Evolutionary conservation across 176 grass and related monocot genomes (phyloP).

Genomic region (Lolium multiflorum): DNA sequence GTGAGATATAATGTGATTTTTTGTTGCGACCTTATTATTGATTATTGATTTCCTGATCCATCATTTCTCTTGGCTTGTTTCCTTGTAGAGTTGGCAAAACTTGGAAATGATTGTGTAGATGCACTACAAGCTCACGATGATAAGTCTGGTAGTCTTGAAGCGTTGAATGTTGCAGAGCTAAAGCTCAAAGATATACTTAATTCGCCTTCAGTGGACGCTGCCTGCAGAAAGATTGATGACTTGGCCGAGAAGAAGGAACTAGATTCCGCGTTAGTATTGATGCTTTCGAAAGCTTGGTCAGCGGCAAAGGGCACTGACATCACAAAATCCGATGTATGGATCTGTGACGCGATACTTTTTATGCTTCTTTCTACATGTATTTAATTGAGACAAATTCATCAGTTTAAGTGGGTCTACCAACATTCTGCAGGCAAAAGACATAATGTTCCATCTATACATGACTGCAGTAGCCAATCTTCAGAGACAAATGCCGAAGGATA

Average conservation of each 20-base stretch:
- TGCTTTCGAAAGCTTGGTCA: conserved; percentile 90
- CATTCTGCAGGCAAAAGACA: conserved; percentile 66
- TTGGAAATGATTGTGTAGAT: conserved; percentile 84
- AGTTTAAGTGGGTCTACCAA: conserved; percentile 18
- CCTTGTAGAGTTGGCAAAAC: conserved; percentile 69
- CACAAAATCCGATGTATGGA: conserved; percentile 76
- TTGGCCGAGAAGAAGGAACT: conserved; percentile 91
- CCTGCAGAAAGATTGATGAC: conserved; percentile 88
- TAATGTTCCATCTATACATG: conserved; percentile 87
- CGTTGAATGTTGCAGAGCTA: conserved; percentile 68
- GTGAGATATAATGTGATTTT: conserved; percentile 45
- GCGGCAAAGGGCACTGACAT: conserved; percentile 84
- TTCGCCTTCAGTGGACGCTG: conserved; percentile 66
- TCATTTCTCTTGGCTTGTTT: conserved; percentile 16
- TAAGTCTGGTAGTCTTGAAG: conserved; percentile 63
- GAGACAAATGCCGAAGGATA: conserved; percentile 65
- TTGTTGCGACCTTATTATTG: neutral
- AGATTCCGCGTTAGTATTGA: conserved; percentile 69
- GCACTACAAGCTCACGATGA: conserved; percentile 82
- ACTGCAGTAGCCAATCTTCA: conserved; percentile 79
- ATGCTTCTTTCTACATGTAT: neutral
- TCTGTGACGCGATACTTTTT: neutral
- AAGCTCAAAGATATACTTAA: conserved; percentile 90
- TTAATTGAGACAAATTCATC: neutral
- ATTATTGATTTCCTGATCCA: neutral